phyloP scores from a whole-genome alignment of 208 protist genomes.

The Zelonia costaricensis region DNA sequence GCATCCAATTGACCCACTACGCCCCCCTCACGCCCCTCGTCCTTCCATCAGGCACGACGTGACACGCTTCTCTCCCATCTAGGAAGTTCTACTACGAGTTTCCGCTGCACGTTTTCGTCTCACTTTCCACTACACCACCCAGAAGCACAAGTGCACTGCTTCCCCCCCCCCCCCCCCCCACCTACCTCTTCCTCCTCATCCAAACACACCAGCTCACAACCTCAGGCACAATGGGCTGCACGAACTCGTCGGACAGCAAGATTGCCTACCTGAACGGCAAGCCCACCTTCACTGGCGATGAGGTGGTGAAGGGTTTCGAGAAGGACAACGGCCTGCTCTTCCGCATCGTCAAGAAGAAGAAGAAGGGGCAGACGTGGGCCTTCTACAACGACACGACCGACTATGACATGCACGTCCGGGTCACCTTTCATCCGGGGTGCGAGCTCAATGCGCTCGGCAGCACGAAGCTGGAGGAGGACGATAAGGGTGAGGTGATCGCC shows the following conservation, averaged over 20 bases:
- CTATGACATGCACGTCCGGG: slow-evolving; percentile 74
- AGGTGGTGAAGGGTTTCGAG: slow-evolving; percentile 74
- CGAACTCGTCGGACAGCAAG: slow-evolving; percentile 18
- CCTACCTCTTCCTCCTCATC: background rate
- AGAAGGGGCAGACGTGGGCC: slow-evolving; percentile 54
- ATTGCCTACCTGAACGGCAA: slow-evolving; percentile 54
- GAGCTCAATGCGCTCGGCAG: slow-evolving; percentile 66
- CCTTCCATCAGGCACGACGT: no score
- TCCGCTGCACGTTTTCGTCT: no score
- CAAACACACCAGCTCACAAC: background rate
- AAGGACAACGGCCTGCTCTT: slow-evolving; percentile 76
- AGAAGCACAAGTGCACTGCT: no score
- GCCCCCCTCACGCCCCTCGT: no score
- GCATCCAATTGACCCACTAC: no score
- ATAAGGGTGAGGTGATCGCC: slow-evolving; percentile 43
- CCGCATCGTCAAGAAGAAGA: slow-evolving; percentile 59
- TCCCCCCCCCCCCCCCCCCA: no score
- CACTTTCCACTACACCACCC: no score
- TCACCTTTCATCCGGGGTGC: slow-evolving; percentile 63
- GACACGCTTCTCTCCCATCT: no score
- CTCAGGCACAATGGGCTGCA: slow-evolving; percentile 81
- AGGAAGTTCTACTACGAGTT: no score
- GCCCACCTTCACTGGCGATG: slow-evolving; percentile 57
- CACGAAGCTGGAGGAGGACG: slow-evolving; percentile 44
- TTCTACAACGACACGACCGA: slow-evolving; percentile 81